These are phyloP conservation scores for Hypoxylon fragiforme DNA, from an alignment of 495 filamentous ascomycete genomes.

Conservation along the genomic window DNA sequence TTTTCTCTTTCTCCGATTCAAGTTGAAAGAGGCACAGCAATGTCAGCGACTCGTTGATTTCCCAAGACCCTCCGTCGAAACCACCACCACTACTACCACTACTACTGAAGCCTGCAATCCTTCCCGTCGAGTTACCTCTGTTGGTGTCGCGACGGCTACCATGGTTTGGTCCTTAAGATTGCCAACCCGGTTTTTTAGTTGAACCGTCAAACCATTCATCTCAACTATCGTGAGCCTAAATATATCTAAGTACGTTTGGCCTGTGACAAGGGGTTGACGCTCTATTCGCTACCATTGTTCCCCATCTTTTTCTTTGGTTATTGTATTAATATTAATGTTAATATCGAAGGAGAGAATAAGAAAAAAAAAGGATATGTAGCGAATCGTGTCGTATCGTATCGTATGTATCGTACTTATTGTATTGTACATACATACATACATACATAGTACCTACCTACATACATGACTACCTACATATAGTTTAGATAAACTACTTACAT, in stretches of 20 bases:
- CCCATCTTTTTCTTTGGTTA: slow-evolving; percentile 2
- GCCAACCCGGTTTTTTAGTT: slow-evolving; percentile 21
- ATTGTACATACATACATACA: neutral
- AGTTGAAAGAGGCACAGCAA: slow-evolving; percentile 8
- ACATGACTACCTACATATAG: no score
- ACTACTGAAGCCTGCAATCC: slow-evolving; percentile 26
- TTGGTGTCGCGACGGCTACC: slow-evolving; percentile 28
- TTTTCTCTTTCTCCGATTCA: slow-evolving; percentile 20
- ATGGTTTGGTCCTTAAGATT: slow-evolving; percentile 33
- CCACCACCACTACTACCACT: no score
- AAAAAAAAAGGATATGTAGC: neutral
- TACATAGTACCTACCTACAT: no score
- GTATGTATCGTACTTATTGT: neutral
- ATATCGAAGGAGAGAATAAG: slow-evolving; percentile 11
- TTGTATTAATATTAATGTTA: slow-evolving; percentile 8
- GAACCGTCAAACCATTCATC: slow-evolving; percentile 25
- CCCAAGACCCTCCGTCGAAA: slow-evolving; percentile 20
- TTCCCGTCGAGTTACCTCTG: slow-evolving; percentile 34
- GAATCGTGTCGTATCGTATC: no score
- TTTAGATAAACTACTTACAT: no score
- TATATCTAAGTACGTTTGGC: no score
- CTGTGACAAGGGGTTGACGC: slow-evolving; percentile 10
- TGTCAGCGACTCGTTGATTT: slow-evolving; percentile 34
- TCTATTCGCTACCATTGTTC: slow-evolving; percentile 28
- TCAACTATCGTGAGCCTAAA: slow-evolving; percentile 32